A percentile compares a stretch with the other conserved stretches of the same genome.
Conservation (phyloP, 352 stramenopile genomes). For the Phytophthora lateralis region DNA sequence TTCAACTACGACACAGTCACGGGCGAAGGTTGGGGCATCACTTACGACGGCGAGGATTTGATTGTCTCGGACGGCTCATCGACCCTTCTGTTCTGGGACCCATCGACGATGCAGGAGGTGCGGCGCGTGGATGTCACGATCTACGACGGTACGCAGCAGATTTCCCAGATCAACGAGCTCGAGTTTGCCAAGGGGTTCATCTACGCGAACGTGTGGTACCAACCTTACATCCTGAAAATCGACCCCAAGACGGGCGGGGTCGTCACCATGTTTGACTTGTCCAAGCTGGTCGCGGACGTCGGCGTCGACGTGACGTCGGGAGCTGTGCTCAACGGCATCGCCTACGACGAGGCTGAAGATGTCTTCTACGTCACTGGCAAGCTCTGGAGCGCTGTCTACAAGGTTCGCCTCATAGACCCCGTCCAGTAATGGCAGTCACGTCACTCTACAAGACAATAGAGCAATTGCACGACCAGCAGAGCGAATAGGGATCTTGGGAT, state of each 20-base stretch:
- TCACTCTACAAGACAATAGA: constrained; percentile 15
- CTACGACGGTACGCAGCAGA: constrained; percentile 35
- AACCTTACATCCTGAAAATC: constrained; percentile 93
- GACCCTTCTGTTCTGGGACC: constrained; percentile 93
- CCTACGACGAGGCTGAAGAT: constrained; percentile 88
- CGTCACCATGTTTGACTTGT: constrained; percentile 90
- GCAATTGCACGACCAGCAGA: constrained; percentile 12
- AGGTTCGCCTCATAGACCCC: constrained; percentile 76
- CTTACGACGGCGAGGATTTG: constrained; percentile 67
- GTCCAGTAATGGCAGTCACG: constrained; percentile 17
- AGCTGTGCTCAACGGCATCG: constrained; percentile 95
- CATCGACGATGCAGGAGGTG: constrained; percentile 71
- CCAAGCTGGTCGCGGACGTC: constrained; percentile 55
- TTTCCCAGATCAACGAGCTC: constrained; percentile 93
- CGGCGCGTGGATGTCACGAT: constrained; percentile 74
- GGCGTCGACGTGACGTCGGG: constrained; percentile 57
- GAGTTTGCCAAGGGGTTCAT: constrained; percentile 93
- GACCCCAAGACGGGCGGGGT: constrained; percentile 85
- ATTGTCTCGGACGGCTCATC: constrained; percentile 90
- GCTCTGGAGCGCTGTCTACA: constrained; percentile 91
- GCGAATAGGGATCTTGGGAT: constrained; percentile 25
- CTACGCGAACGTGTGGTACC: constrained; percentile 96
- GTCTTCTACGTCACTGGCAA: constrained; percentile 95
- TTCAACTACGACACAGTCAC: constrained; percentile 82
- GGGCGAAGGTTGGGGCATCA: constrained; percentile 94